These are phyloP conservation scores for Alternaria incomplexa DNA, from an alignment of 2,329 filamentous ascomycete species.

Conservation along the genomic window DNA sequence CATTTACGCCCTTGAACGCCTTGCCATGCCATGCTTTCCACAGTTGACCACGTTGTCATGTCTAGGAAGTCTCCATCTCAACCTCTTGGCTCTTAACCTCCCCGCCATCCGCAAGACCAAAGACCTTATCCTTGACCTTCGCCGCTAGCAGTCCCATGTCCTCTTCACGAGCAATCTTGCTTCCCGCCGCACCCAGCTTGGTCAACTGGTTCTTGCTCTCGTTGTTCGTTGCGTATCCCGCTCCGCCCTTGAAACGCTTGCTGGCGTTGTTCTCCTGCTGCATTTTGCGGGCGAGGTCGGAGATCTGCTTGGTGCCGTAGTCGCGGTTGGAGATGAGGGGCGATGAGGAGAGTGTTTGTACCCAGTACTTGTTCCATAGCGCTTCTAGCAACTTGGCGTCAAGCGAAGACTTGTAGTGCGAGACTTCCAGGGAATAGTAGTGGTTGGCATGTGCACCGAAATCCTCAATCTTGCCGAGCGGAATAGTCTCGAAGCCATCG, in stretches of 20 bases:
- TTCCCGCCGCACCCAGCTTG: constrained; percentile 67
- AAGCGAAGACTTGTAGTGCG: constrained; percentile 92
- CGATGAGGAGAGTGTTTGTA: constrained; percentile 89
- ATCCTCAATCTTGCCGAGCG: constrained; percentile 91
- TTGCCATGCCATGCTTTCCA: constrained; percentile 10
- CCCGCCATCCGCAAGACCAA: constrained; percentile 41
- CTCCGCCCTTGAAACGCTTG: constrained; percentile 39
- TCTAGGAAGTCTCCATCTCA: constrained; percentile 36
- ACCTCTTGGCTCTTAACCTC: constrained; percentile 27
- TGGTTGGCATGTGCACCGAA: constrained; percentile 90
- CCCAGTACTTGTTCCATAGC: constrained; percentile 99
- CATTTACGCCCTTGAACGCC: constrained; percentile 3
- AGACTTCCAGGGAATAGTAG: constrained; percentile 91
- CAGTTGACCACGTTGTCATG: background rate
- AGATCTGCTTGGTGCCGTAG: constrained; percentile 90
- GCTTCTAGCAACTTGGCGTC: constrained; percentile 85
- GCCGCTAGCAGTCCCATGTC: constrained; percentile 67
- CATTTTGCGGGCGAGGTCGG: constrained; percentile 84
- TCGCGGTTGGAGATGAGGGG: constrained; percentile 92
- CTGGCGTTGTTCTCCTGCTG: constrained; percentile 63
- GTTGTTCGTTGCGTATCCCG: constrained; percentile 3
- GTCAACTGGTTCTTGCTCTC: constrained; percentile 54
- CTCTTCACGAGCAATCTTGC: constrained; percentile 67
- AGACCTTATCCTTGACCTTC: constrained; percentile 69
- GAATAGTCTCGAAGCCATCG: constrained; percentile 77